phyloP scores from a whole-genome alignment of 2,329 filamentous ascomycete genomes.

The Diaporthe sp. region DNA sequence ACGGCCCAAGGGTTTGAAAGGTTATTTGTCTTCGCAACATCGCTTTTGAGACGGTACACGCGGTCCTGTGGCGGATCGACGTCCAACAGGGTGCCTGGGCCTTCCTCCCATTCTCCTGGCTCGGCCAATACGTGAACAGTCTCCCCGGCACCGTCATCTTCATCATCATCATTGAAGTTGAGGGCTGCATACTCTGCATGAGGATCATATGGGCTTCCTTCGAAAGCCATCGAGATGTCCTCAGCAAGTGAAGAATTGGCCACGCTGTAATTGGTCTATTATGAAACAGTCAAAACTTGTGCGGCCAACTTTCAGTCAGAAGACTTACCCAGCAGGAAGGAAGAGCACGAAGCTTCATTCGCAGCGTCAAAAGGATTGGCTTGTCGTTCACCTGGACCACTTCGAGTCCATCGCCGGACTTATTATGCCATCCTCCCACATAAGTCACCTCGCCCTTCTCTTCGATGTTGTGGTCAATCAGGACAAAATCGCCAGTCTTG shows the following conservation, averaged over 20 bases:
- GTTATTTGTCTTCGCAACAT: constrained; percentile 9
- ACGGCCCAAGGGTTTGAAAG: constrained; percentile 18
- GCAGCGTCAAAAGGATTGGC: constrained; percentile 4
- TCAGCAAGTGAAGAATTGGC: constrained; percentile 15
- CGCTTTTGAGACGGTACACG: constrained; percentile 17
- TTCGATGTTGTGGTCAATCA: background rate
- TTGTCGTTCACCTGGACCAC: constrained; percentile 6
- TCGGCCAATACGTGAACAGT: constrained; percentile 9
- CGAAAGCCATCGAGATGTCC: constrained; percentile 20
- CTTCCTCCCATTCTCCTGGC: constrained; percentile 17
- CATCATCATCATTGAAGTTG: background rate
- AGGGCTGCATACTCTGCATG: constrained; percentile 5
- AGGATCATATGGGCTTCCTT: background rate
- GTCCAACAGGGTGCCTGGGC: constrained; percentile 9
- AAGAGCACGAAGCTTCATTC: constrained; percentile 21
- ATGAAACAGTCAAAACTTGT: background rate
- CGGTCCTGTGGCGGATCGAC: constrained; percentile 7
- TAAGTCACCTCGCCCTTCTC: constrained; percentile 10
- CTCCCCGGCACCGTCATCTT: background rate
- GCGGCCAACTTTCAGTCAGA: background rate
- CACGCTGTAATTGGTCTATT: constrained; percentile 19
- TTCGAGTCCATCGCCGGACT: constrained; percentile 5
- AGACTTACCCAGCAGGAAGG: constrained; percentile 4
- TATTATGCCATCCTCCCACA: constrained; percentile 12
- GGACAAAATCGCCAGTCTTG: background rate